Evolutionary conservation across 305 asterid genomes (phyloP).

Genomic region (Fraxinus paxiana): DNA sequence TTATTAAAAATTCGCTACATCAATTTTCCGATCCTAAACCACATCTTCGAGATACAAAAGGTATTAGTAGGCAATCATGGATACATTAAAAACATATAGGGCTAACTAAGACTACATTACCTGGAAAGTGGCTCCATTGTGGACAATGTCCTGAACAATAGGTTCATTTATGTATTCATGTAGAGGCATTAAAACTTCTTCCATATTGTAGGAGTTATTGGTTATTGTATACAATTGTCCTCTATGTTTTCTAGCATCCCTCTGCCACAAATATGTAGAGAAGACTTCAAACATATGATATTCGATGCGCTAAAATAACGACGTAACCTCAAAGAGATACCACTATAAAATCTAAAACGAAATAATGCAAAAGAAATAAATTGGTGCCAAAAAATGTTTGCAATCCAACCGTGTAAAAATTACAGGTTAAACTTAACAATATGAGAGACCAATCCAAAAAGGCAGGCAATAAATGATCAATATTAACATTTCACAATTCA

Average conservation of each 20-base stretch:
- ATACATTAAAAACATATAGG: neutral
- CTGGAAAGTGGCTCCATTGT: conserved; percentile 98
- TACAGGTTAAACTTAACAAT: neutral
- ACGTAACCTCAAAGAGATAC: neutral
- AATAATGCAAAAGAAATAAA: neutral
- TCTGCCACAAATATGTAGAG: conserved; percentile 44
- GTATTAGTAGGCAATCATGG: conserved; percentile 13
- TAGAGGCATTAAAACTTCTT: conserved; percentile 74
- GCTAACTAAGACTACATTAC: conserved; percentile 32
- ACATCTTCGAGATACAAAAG: neutral
- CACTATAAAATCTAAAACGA: neutral
- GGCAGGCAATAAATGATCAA: neutral
- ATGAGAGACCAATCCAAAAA: neutral
- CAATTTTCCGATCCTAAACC: conserved; percentile 10
- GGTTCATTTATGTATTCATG: conserved; percentile 75
- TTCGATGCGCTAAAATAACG: neutral
- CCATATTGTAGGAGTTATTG: conserved; percentile 63
- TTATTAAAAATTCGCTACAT: neutral
- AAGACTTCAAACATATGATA: conserved; percentile 4
- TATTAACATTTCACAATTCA: neutral
- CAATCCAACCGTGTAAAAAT: conserved; percentile 9
- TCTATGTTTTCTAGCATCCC: conserved; percentile 62
- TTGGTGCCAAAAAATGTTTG: neutral
- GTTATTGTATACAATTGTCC: conserved; percentile 40
- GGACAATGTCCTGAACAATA: conserved; percentile 70